A percentile compares a stretch with the other conserved stretches of the same genome.
phyloP scores from a whole-genome alignment of 805 yeast species.

The Scheffersomyces ergatensis region DNA sequence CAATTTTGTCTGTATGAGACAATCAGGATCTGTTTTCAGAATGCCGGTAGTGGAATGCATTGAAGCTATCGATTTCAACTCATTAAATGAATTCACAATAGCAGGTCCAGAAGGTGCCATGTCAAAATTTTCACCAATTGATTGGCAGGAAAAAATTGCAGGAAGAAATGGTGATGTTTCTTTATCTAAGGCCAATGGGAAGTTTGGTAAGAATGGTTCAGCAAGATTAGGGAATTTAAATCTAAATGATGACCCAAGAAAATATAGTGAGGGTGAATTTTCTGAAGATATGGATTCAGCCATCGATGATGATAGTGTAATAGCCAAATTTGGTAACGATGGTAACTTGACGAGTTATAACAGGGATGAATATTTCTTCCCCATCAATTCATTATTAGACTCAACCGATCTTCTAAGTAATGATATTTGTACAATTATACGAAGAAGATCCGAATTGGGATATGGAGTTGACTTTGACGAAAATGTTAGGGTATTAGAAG shows the following conservation, averaged over 20 bases:
- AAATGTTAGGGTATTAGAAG: conserved; percentile 61
- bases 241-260: conserved; percentile 12
- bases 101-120: conserved; percentile 58
- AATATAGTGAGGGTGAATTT: conserved; percentile 12
- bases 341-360: conserved; percentile 7
- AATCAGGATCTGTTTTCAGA: conserved; percentile 81
- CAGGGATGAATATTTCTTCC: conserved; percentile 20
- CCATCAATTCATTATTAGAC: conserved; percentile 28
- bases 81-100: conserved; percentile 62
- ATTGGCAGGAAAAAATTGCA: conserved; percentile 16
- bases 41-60: conserved; percentile 73
- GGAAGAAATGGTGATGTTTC: not conserved
- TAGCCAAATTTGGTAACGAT: not conserved
- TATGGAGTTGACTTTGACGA: conserved; percentile 67
- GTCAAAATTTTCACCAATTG: conserved; percentile 33
- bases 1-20: conserved; percentile 82
- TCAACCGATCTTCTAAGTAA: conserved; percentile 50
- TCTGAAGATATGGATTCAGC: conserved; percentile 12
- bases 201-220: conserved; percentile 7
- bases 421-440: conserved; percentile 73
- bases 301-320: conserved; percentile 11
- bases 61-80: conserved; percentile 60
- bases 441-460: conserved; percentile 68
- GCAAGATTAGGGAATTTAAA: conserved; percentile 7
- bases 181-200: not conserved